Percentiles rank a stretch among this genome's conserved stretches.
phyloP scores from a whole-genome alignment of 345 rosid genomes.

The Euphorbia peplus region DNA sequence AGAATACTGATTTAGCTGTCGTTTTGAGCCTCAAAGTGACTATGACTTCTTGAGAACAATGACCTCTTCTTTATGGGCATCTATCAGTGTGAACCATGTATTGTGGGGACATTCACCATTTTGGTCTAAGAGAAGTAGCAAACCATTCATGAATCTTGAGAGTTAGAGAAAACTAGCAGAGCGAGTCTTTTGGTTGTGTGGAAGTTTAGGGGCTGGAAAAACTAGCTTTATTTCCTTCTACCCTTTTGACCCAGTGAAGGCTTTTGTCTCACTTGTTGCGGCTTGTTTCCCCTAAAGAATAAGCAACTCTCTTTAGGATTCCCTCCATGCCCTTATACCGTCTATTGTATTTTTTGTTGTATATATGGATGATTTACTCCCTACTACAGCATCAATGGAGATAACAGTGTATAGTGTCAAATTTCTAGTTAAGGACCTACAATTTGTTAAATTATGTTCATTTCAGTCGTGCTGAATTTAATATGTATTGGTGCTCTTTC shows the following conservation, averaged over 20 bases:
- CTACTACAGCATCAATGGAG: not conserved
- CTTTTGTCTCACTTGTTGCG: not conserved
- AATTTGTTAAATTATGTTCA: not conserved
- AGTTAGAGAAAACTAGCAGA: not conserved
- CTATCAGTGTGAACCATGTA: not conserved
- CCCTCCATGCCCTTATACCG: not conserved
- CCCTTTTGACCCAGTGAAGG: not conserved
- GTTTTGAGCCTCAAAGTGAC: not conserved
- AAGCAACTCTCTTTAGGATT: not conserved
- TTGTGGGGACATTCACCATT: not conserved
- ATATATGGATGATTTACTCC: not conserved
- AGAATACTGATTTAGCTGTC: not conserved
- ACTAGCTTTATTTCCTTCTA: not conserved
- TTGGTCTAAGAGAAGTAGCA: not conserved
- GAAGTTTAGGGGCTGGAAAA: not conserved
- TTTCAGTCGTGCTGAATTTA: not conserved
- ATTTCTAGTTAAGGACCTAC: not conserved
- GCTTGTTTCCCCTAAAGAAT: not conserved
- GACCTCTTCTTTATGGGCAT: not conserved
- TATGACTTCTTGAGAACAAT: not conserved
- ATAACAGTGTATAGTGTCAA: not conserved
- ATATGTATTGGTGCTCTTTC: not conserved
- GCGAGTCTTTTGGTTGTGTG: not conserved
- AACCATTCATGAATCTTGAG: not conserved
- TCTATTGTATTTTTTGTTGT: not conserved